Percentiles rank a stretch among this genome's conserved stretches.
Conservation (phyloP, 2,329 filamentous ascomycete genomes). For the Fusarium sp. region DNA sequence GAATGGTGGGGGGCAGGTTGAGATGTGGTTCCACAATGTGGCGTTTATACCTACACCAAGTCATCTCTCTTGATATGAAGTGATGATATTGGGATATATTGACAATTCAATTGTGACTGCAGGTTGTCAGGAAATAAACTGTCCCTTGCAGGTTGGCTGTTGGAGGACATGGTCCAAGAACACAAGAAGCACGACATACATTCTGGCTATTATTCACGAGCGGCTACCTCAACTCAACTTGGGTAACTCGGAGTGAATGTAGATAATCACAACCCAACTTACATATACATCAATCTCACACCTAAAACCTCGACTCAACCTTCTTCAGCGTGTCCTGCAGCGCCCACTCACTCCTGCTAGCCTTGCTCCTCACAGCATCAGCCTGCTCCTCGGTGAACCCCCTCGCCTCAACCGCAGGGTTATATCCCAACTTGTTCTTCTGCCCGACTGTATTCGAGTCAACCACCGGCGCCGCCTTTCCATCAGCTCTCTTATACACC, state of each 20-base stretch:
- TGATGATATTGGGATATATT: neutral
- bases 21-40: neutral
- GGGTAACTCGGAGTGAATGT: neutral
- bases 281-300: neutral
- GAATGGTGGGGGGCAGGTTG: neutral
- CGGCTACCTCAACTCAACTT: neutral
- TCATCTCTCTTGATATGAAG: neutral
- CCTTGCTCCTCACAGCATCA: conserved; percentile 76
- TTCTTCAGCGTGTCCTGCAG: conserved; percentile 70
- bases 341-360: conserved; percentile 76
- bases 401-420: conserved; percentile 89
- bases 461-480: conserved; percentile 70
- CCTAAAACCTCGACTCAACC: conserved; percentile 53
- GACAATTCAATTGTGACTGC: neutral
- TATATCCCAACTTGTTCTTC: conserved; percentile 82
- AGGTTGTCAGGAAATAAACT: neutral
- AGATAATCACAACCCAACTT: neutral
- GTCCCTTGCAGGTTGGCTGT: neutral
- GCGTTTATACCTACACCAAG: neutral
- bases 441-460: conserved; percentile 73
- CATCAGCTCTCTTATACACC: conserved; percentile 88
- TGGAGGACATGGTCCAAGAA: too few relatives aligned
- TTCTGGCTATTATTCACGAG: neutral
- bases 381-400: conserved; percentile 87
- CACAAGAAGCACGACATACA: too few relatives aligned